Base-by-base conservation (phyloP, 306 rosid genomes). In the peach (Prunus persica) region DNA sequence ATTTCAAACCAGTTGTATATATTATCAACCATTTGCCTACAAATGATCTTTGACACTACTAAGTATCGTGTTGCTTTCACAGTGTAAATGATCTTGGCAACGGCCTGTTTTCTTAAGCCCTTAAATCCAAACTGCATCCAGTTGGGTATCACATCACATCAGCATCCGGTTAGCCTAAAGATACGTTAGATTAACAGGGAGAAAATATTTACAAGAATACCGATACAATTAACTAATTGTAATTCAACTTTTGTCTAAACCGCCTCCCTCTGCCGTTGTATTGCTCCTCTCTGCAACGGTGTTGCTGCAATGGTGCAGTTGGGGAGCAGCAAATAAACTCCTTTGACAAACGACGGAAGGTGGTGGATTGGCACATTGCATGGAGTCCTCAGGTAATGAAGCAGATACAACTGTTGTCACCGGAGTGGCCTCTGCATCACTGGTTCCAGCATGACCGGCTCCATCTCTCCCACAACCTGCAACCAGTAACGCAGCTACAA, bases 401-500 rank as follows among this genome's bases (percentile, higher is more conserved):
- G 86, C n/a, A 28, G 86, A 51, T 50, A 73, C 67, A 32, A 45
- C 75, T 6, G 86, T 28, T 52, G 79, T 46, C 64, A 54, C 81
- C 15, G 83, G 86, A 71, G 95, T 5, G n/a, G 86, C 85, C 77
- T 85, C 92, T 54, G 80, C 68, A 75, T 90, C 94, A 52, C 71
- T 73, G 68, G 85, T 79, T 75, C 88, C 90, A 30, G 76, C 82
- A 69, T 83, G 79, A 76, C 77, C 79, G 19, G 84, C 69, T 69
- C 84, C 96, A 72, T 78, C 91, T 85, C 82, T 90, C 73, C 83
- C 84, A 45, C 77, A 78, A 77, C 91, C 96, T 85, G 71, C 81
- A 76, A 74, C 83, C 61, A 52, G 74, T 24, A 11, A 16, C 15
- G 34, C n/a, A 51, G 46, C 62, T 61, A 58, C 62, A 9, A 71